These are phyloP conservation scores for Pistacia vera DNA, from an alignment of 345 rosid species.

Conservation along the genomic window DNA sequence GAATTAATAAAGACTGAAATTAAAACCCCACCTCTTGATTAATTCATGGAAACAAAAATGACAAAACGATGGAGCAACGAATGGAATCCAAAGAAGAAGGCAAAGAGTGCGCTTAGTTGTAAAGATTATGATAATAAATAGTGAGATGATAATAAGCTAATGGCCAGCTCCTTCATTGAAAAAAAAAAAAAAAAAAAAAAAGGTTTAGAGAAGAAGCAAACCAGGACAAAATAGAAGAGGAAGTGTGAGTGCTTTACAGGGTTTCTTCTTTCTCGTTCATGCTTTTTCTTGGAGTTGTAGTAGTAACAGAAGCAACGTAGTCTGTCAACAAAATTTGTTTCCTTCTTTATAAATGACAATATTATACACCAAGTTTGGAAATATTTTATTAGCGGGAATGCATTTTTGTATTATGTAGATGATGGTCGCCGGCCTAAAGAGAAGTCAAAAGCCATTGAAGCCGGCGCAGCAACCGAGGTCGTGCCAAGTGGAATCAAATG, in stretches of 20 bases:
- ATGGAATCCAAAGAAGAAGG: neutral
- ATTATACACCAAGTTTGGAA: neutral
- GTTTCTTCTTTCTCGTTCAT: neutral
- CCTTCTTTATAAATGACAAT: too few relatives aligned
- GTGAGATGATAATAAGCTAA: neutral
- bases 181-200: neutral
- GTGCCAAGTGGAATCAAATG: conserved; percentile 15
- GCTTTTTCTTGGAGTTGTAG: conserved; percentile 3
- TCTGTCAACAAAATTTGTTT: neutral
- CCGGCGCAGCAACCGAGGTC: conserved; percentile 25
- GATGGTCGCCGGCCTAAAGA: conserved; percentile 23
- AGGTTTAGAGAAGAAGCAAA: neutral
- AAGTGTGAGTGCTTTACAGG: conserved; percentile 8
- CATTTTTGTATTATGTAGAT: neutral
- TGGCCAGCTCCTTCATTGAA: conserved; percentile 12
- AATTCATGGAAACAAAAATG: neutral
- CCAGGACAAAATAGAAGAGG: conserved; percentile 29
- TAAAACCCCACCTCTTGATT: conserved; percentile 25
- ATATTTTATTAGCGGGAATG: neutral
- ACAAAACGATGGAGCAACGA: neutral
- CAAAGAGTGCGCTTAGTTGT: neutral
- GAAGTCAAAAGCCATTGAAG: conserved; percentile 30
- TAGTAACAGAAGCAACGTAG: neutral
- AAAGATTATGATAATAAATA: conserved; percentile 5
- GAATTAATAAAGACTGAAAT: conserved; percentile 21